phyloP scores from a whole-genome alignment of 2,329 filamentous ascomycete genomes.

The Coniochaeta ligniaria region DNA sequence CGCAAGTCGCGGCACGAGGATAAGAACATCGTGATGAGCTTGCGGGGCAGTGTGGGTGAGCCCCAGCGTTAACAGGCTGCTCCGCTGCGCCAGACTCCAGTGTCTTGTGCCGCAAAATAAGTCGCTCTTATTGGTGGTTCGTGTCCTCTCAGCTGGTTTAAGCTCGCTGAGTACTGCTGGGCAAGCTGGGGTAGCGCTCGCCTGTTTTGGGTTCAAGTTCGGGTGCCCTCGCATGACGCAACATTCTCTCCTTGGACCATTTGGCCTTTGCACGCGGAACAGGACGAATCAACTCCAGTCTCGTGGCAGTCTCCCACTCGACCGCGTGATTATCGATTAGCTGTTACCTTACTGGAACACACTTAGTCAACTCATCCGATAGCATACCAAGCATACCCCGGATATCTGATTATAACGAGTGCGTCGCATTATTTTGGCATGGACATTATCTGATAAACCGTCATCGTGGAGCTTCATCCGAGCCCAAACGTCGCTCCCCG shows the following conservation, averaged over 20 bases:
- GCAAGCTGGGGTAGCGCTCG: neutral
- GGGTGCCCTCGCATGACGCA: conserved; percentile 1
- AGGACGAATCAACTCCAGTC: conserved; percentile 9
- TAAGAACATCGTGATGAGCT: neutral
- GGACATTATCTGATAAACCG: neutral
- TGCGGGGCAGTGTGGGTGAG: neutral
- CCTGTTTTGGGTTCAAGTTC: neutral
- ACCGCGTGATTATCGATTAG: conserved; percentile 12
- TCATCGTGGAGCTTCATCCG: conserved; percentile 1
- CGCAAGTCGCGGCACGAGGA: neutral
- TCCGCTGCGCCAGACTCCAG: neutral
- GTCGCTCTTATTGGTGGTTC: neutral
- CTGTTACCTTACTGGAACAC: neutral
- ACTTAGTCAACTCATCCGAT: neutral
- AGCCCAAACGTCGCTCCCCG: neutral
- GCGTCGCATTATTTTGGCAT: neutral
- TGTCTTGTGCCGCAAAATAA: neutral
- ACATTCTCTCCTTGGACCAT: neutral
- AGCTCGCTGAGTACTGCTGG: no score
- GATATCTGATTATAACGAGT: neutral
- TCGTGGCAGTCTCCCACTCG: conserved; percentile 21
- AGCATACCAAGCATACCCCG: neutral
- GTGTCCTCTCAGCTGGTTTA: neutral
- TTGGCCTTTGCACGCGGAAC: neutral
- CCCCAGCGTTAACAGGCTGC: neutral